Conservation (phyloP, 768 basidiomycete species). For the Mycena chlorophos region DNA sequence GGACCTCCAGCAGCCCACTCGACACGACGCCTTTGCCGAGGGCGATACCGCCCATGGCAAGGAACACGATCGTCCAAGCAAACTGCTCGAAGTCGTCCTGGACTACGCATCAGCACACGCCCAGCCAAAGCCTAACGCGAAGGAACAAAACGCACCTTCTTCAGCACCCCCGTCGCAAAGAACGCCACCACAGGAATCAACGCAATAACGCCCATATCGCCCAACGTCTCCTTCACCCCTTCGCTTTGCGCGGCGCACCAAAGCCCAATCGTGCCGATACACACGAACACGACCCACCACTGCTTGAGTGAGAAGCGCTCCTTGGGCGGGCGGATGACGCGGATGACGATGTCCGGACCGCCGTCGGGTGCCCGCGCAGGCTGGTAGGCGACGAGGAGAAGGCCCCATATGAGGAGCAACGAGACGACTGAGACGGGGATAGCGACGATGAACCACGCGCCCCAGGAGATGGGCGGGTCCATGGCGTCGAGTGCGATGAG, state of each 20-base stretch:
- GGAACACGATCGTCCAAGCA: constrained; percentile 91
- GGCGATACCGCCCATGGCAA: constrained; percentile 97
- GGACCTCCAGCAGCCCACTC: constrained; percentile 80
- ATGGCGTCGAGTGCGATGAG: constrained; percentile 88
- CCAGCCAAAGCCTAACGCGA: constrained; percentile 1
- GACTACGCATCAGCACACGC: constrained; percentile 4
- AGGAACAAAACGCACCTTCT: constrained; percentile 62
- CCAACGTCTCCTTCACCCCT: constrained; percentile 75
- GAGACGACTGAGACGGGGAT: constrained; percentile 88
- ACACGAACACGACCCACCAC: constrained; percentile 86
- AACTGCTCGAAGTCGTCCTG: constrained; percentile 96
- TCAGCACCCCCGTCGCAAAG: constrained; percentile 89
- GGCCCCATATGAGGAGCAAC: constrained; percentile 86
- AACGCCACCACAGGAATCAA: constrained; percentile 91
- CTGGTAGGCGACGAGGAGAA: constrained; percentile 80
- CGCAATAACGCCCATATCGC: constrained; percentile 98
- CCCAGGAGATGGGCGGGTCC: constrained; percentile 86
- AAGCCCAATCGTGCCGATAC: constrained; percentile 77
- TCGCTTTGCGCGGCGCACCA: constrained; percentile 87
- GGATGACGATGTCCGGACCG: constrained; percentile 79
- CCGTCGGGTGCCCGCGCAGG: constrained; percentile 72
- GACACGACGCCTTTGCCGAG: constrained; percentile 91
- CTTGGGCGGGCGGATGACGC: constrained; percentile 76
- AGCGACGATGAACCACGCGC: constrained; percentile 90
- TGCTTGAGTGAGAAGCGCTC: constrained; percentile 84